A percentile compares a stretch with the other conserved stretches of the same genome.
Conservation (phyloP, 208 protist genomes). For the Leishmania amazonensis region DNA sequence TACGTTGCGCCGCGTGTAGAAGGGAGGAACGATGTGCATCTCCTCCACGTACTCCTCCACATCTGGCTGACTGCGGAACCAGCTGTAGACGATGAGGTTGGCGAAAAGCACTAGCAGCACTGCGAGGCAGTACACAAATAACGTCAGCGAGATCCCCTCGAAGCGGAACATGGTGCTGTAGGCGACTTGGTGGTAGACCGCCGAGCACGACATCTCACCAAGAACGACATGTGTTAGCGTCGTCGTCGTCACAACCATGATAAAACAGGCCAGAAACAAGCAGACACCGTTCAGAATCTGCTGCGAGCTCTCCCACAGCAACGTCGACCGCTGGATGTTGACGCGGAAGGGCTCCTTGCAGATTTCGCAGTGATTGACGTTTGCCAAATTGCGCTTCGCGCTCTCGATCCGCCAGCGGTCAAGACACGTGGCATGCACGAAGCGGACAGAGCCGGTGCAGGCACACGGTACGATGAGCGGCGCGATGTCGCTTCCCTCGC, state of each 20-base stretch:
- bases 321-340: slow-evolving; percentile 42
- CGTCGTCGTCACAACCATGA: slow-evolving; percentile 36
- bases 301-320: slow-evolving; percentile 51
- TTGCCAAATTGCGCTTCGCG: slow-evolving; percentile 59
- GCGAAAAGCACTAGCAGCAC: slow-evolving; percentile 51
- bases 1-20: slow-evolving; percentile 55
- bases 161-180: slow-evolving; percentile 65
- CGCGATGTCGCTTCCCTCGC: slow-evolving; percentile 52
- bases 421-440: slow-evolving; percentile 76
- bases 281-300: slow-evolving; percentile 36
- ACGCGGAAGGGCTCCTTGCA: slow-evolving; percentile 72
- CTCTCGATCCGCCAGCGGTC: slow-evolving; percentile 82
- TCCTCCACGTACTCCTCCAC: slow-evolving; percentile 51
- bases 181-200: slow-evolving; percentile 58
- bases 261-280: slow-evolving; percentile 41
- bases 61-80: slow-evolving; percentile 57
- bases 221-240: slow-evolving; percentile 34
- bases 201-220: slow-evolving; percentile 63
- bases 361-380: slow-evolving; percentile 83
- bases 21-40: slow-evolving; percentile 56
- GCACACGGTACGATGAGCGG: slow-evolving; percentile 70
- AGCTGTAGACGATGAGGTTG: slow-evolving; percentile 59
- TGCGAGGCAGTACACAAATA: slow-evolving; percentile 54
- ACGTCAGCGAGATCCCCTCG: slow-evolving; percentile 49
- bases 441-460: slow-evolving; percentile 79